Evolutionary conservation across 2,329 filamentous ascomycete genomes (phyloP).

Genomic region (Aspergillus quadricinctus): DNA sequence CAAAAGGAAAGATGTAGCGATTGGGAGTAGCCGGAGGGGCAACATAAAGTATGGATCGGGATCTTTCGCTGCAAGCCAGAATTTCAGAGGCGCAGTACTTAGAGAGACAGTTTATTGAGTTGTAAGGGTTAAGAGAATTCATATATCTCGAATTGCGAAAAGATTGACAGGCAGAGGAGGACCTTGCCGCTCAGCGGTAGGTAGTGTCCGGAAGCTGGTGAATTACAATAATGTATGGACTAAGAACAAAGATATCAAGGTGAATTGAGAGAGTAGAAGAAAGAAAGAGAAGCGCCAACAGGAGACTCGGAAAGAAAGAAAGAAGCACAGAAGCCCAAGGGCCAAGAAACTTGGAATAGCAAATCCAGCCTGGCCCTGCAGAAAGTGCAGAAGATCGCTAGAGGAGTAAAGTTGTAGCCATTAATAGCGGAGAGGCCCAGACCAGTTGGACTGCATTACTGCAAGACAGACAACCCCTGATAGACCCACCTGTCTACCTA

Average conservation of each 20-base stretch:
- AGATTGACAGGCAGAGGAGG: neutral
- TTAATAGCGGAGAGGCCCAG: neutral
- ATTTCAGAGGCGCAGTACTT: neutral
- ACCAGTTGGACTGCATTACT: neutral
- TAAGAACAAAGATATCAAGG: neutral
- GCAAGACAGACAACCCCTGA: neutral
- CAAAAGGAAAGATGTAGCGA: neutral
- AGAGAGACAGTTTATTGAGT: neutral
- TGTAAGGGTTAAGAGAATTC: neutral
- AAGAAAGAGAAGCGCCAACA: neutral
- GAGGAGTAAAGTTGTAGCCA: neutral
- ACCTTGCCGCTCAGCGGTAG: neutral
- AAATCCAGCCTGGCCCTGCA: neutral
- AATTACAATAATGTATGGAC: neutral
- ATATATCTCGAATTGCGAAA: neutral
- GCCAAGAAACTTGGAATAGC: neutral
- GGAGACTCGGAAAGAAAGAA: neutral
- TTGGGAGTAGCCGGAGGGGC: neutral
- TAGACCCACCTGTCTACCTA: neutral
- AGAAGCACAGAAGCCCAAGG: neutral
- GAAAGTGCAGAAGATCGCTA: neutral
- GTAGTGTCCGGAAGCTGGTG: neutral
- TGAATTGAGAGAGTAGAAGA: neutral
- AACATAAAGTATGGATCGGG: neutral
- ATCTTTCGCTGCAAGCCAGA: neutral